Base-by-base conservation (phyloP, 345 rosid species). In the Melaleuca alternifolia region DNA sequence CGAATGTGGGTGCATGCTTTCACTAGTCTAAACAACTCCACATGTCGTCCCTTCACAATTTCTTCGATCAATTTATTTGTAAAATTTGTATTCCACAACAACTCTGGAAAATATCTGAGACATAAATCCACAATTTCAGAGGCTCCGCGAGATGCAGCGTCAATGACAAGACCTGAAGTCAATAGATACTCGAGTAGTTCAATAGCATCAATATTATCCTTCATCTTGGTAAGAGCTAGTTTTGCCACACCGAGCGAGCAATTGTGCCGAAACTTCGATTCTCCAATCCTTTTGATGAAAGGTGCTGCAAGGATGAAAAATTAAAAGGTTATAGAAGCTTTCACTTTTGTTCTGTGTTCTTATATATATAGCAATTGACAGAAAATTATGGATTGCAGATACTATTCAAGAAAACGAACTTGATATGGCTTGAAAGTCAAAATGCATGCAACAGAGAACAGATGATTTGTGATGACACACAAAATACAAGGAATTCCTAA, bases 11-110 rank as follows among this genome's bases (percentile, higher is more conserved):
- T 2, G 21, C 2, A 11, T 62, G 0, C 0, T 0, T 0, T 7
- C 21, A 62, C 3, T 30, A 30, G 44, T 62, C 76, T 62, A 30
- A 3, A 15, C 44, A 62, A 15, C 0, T 62, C 76, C 7, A 62
- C 10, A 18, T 62, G 76, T 2, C 76, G 76, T 62, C 76, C 44
- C 23, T 62, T 0, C 23, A 62, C 0, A 15, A 62, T 4, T 62
- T 62, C 2, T 3, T 0, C 1, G 0, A 0, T 0, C 0, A 62
- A 21, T 3, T 6, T 0, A 3, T 0, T 0, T 30, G 1, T 5
- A 5, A 62, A 15, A 15, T 15, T 0, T 2, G 1, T 0, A 15
- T 62, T 10, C 76, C 76, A 62, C 44, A 62, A 3, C 44, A 30
- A 62, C 76, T 62, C 76, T 3, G 44, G 44, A 62, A 3, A 62